Percentiles rank a stretch among this genome's conserved stretches.
Conservation (phyloP, 306 rosid genomes). For the Echinosophora koreensis region DNA sequence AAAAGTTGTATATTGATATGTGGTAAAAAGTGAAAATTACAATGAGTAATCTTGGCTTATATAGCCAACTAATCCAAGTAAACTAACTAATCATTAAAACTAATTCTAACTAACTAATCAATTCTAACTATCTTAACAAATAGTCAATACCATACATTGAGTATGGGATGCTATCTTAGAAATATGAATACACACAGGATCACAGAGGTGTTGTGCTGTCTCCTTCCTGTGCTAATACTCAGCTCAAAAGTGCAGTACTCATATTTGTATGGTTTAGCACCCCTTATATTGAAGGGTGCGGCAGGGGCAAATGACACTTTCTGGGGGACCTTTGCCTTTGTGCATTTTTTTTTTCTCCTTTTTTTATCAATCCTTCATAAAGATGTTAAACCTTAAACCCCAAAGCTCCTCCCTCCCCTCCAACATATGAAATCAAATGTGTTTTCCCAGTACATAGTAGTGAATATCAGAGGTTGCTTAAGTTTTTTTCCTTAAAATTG, state of each 20-base stretch:
- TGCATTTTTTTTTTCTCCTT: too few species aligned
- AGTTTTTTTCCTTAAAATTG: conserved; percentile 29
- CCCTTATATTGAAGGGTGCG: conserved; percentile 9
- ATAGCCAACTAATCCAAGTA: too few species aligned
- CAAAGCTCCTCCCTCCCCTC: background rate
- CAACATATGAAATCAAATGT: background rate
- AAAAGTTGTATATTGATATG: too few species aligned
- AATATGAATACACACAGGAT: conserved; percentile 19
- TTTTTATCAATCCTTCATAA: background rate
- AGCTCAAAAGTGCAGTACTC: background rate
- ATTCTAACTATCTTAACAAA: too few species aligned
- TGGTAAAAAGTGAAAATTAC: too few species aligned
- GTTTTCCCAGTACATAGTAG: background rate
- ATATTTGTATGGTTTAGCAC: conserved; percentile 5
- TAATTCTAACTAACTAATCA: too few species aligned
- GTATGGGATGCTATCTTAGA: background rate
- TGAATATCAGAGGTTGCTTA: background rate
- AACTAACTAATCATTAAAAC: too few species aligned
- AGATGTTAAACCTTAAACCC: conserved; percentile 13
- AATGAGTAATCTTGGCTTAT: too few species aligned
- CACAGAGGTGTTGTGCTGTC: conserved; percentile 3
- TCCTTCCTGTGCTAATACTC: too few species aligned
- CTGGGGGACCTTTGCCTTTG: background rate
- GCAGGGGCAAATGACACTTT: background rate
- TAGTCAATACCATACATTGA: background rate